Evolutionary conservation across 2,329 filamentous ascomycete genomes (phyloP).

Genomic region (Diplodia scrobiculata): DNA sequence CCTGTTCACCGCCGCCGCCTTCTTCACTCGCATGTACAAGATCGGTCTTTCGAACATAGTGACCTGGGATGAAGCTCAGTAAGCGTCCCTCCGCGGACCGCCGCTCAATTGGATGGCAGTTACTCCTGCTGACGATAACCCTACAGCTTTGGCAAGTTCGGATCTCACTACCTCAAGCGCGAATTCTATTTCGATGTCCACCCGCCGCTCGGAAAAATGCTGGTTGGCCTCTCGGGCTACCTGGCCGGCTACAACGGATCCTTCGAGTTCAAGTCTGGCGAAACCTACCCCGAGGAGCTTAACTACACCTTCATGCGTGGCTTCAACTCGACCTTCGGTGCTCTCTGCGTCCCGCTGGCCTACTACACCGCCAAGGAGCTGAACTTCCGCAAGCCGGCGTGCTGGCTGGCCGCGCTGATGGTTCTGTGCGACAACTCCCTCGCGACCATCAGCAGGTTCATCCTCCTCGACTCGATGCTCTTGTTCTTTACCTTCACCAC

Average conservation of each 20-base stretch:
- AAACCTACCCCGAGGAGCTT: constrained; percentile 88
- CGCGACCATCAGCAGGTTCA: constrained; percentile 97
- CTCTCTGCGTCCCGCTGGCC: constrained; percentile 86
- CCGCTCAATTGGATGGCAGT: constrained; percentile 3
- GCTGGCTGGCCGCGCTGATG: constrained; percentile 96
- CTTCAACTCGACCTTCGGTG: constrained; percentile 95
- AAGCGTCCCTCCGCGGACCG: constrained; percentile 42
- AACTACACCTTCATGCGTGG: constrained; percentile 98
- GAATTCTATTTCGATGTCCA: constrained; percentile 99
- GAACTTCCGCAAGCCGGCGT: constrained; percentile 79
- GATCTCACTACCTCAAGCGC: constrained; percentile 97
- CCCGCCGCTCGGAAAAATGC: constrained; percentile 96
- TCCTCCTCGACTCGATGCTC: constrained; percentile 97
- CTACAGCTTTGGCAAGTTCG: constrained; percentile 87
- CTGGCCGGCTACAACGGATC: constrained; percentile 97
- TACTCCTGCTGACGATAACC: constrained; percentile 34
- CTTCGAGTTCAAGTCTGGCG: constrained; percentile 99
- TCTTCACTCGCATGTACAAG: constrained; percentile 69
- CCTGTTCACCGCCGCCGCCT: constrained; percentile 63
- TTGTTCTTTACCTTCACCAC: constrained; percentile 98
- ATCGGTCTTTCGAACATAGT: constrained; percentile 71
- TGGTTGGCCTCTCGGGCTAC: constrained; percentile 93
- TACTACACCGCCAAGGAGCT: constrained; percentile 94
- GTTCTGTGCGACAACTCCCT: constrained; percentile 99
- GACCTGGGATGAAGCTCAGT: constrained; percentile 77